Evolutionary conservation across 2,329 filamentous ascomycete genomes (phyloP), one percentile per base, ranked within the genome.

Genomic region (Graphiopsis chlorocephala): DNA sequence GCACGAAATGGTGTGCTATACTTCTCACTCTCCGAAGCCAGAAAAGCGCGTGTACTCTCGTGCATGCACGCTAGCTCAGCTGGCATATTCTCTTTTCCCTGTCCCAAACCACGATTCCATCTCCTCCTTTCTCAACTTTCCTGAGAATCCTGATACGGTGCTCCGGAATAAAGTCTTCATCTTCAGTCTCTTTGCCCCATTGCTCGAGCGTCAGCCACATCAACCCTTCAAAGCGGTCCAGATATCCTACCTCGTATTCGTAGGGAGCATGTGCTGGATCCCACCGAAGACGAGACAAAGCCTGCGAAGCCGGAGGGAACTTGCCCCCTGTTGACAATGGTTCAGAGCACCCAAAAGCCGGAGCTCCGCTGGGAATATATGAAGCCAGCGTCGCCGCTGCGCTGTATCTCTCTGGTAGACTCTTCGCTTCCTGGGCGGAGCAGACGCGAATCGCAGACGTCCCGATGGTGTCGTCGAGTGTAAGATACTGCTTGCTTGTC

Each of bases 131-230:
- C 14, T 17, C 11, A 20, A 74, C 78, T 66, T 77, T 77, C 67
- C 79, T 81, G 68, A 85, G 81, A 66, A 83, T 82, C 63, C 82
- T 65, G 20, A 86, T 81, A 2, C 84, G 78, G 73, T 86, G 83
- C 67, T 82, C 79, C 3, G 84, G 84, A 64, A 86, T 84, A 64
- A 85, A 86, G 55, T 86, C 83, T 65, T 85, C 83, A 29, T 85
- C 78, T 11, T 83, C 85, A 33, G 80, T 78, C 56, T 84, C 83
- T 20, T 76, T 80, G 4, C 67, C 65, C 84, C 84, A 86, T n/a
- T 75, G 77, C 53, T 78, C 77, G 3, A 85, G 72, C 10, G 74
- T 69, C 12, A 79, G 78, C 72, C 85, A 84, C 64, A 80, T 76
- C 23, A 80, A 76, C 10, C 65, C 55, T 29, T 65, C 63, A 63